Evolutionary conservation across 2,329 filamentous ascomycete species (phyloP).

Genomic region (Phialophora expanda): DNA sequence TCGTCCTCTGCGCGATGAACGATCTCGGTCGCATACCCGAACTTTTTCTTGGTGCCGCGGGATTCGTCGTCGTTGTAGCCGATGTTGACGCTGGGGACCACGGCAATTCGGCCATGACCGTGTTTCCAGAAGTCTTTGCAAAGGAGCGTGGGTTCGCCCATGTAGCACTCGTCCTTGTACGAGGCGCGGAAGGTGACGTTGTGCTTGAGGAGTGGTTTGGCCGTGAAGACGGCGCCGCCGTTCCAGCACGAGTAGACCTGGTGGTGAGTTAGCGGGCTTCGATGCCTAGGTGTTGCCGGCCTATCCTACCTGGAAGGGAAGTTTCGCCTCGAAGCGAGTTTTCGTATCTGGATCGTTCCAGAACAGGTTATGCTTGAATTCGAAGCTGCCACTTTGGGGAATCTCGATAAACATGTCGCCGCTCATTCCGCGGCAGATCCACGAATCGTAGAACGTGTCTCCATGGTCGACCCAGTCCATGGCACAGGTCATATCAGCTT

Average conservation of each 20-base stretch:
- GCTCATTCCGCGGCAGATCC: constrained; percentile 58
- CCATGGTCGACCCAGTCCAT: constrained; percentile 62
- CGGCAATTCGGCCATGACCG: constrained; percentile 60
- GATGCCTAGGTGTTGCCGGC: neutral
- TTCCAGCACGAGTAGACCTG: constrained; percentile 66
- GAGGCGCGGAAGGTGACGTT: constrained; percentile 54
- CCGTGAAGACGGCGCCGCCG: constrained; percentile 58
- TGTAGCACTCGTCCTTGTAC: constrained; percentile 55
- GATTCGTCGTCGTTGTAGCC: constrained; percentile 58
- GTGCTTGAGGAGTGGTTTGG: constrained; percentile 53
- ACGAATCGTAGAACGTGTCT: constrained; percentile 63
- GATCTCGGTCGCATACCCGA: constrained; percentile 52
- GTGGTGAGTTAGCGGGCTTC: neutral
- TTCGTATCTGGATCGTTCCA: constrained; percentile 54
- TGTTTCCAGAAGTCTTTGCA: constrained; percentile 63
- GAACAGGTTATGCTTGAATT: constrained; percentile 58
- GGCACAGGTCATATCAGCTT: constrained; percentile 62
- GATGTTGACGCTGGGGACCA: constrained; percentile 62
- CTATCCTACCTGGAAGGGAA: constrained; percentile 55
- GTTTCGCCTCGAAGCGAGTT: constrained; percentile 43
- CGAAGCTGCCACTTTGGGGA: constrained; percentile 56
- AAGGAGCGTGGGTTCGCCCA: constrained; percentile 62
- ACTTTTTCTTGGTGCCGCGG: constrained; percentile 54
- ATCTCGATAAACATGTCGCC: constrained; percentile 64
- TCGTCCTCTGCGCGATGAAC: constrained; percentile 29